A percentile compares a stretch with the other conserved stretches of the same genome.
Evolutionary conservation across 441 rosid genomes (phyloP).

Genomic region (Gossypium schwendimanii): DNA sequence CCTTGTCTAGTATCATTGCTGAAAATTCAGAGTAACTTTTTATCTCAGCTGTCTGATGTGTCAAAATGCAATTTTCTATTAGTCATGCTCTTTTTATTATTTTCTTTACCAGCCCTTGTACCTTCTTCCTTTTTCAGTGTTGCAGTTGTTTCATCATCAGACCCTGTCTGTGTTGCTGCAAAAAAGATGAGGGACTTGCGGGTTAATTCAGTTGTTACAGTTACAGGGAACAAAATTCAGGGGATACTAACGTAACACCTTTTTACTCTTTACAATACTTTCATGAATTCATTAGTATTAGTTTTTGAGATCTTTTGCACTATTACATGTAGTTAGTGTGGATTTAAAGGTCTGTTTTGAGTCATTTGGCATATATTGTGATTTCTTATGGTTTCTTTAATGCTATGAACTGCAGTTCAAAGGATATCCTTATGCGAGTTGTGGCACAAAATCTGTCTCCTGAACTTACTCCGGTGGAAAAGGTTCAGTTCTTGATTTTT

Average conservation of each 20-base stretch:
- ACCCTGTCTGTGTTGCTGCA: constrained; percentile 81
- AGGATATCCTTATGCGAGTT: constrained; percentile 91
- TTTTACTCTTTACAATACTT: constrained; percentile 6
- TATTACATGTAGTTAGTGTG: background rate
- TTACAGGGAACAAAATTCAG: constrained; percentile 54
- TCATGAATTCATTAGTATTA: background rate
- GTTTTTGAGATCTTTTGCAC: constrained; percentile 6
- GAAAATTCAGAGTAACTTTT: constrained; percentile 55
- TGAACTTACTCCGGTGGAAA: constrained; percentile 74
- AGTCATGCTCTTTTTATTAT: background rate
- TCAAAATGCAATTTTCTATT: background rate
- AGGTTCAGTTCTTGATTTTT: constrained; percentile 29
- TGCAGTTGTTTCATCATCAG: constrained; percentile 65
- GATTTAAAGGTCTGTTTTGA: background rate
- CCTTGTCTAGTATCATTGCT: constrained; percentile 70
- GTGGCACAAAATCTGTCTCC: constrained; percentile 94
- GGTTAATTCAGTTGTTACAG: constrained; percentile 63
- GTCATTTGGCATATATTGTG: background rate
- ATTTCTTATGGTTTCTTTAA: background rate
- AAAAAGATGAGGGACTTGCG: constrained; percentile 73
- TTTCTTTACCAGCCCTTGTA: constrained; percentile 19
- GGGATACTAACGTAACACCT: constrained; percentile 76
- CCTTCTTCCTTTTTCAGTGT: constrained; percentile 33
- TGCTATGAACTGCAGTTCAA: constrained; percentile 50
- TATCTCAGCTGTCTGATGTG: background rate